Base-by-base conservation (phyloP, 1,284 basidiomycete species). In the Melampsora abietis-canadensis region DNA sequence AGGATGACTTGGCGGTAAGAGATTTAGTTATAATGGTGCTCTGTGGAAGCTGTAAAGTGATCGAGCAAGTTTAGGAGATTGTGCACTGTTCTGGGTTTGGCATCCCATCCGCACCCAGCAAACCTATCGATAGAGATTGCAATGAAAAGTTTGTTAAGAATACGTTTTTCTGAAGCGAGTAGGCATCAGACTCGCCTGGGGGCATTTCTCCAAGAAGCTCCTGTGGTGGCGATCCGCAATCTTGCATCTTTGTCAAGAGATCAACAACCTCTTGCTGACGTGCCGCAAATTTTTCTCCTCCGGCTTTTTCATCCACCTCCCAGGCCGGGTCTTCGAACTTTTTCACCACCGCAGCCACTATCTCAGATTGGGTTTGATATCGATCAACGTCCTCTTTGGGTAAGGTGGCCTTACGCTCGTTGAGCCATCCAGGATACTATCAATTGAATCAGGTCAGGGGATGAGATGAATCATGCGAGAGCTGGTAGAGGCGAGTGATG, bases 151-250 rank as follows among this genome's bases (percentile, higher is more conserved):
- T 54, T 7, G 27, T 27, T n/a, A 54, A 19, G 7, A 6, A 21
- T 54, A 15, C 7, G 27, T 21, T 54, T 51, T 54, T 21, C n/a
- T n/a, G 19, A 54, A 21, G 51, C 17, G 19, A 17, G 19, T 34
- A 6, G 15, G n/a, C 8, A 62, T 24, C 7, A 44, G 24, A 31
- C 73, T 54, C 48, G 24, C 90, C 92, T 4, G 92, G 87, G 0
- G 94, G 94, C 78, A 97, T 85, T 4, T 91, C 89, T 1, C 94
- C 95, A 88, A 96, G 92, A 70, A 98, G 88, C 80, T 94, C 92
- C 66, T 88, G 83, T 0, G 94, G 94, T 0, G 94, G 94, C 14
- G 91, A 88, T 2, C 95, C 94, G 76, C 89, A 86, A 40, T 86
- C 85, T 85, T 94, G 92, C 87, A 95, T 88, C 90, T 93, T 79